Base-by-base conservation (phyloP, 495 filamentous ascomycete species). In the Tuber borchii region DNA sequence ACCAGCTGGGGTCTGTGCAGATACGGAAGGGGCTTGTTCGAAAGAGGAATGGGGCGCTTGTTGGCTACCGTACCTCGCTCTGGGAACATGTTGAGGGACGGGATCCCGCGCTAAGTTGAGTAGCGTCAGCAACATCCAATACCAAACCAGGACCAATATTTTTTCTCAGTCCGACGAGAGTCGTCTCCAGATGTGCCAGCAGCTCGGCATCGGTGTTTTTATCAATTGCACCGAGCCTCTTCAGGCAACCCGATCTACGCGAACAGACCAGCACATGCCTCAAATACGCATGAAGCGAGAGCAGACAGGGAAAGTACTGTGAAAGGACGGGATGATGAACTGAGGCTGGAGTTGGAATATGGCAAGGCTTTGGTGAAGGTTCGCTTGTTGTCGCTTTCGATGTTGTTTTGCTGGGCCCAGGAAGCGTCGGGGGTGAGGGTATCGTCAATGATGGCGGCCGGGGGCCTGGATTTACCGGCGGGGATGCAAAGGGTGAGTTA, bases 281-380 rank as follows among this genome's bases (percentile, higher is more conserved):
- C 71, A 95, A 85, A 84, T 93, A 94, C 46, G 91, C 86, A 65
- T 93, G 90, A 71, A 98, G 84, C 0, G 91, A 90, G 46, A 89
- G 82, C 20, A 93, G 87, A 44, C 87, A 82, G 5, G 86, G 84
- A 84, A 97, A 97, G 85, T 92, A 96, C 76, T 89, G 87, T 69
- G 86, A 88, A 71, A 98, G 87, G 42, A 97, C 87, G 31, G 90
- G 89, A 84, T 93, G 91, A 40, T 87, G 84, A 73, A 86, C 80
- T 31, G 69, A 40, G 44, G 75, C 65, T 56, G 72, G 78, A 79
- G 73, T 37, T 16, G 51, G 70, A 69, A 82, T 72, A 1, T 71
- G 44, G 19, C 69, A 42, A 37, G 31, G 65, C 73, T 48, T 69
- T 1, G 78, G 71, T 65, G 56, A 19, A 19, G 31, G 56, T 65